Evolutionary conservation across 2,329 filamentous ascomycete species (phyloP), one percentile per base, ranked within the genome.

Genomic region (Sarocladiaceae sp.): DNA sequence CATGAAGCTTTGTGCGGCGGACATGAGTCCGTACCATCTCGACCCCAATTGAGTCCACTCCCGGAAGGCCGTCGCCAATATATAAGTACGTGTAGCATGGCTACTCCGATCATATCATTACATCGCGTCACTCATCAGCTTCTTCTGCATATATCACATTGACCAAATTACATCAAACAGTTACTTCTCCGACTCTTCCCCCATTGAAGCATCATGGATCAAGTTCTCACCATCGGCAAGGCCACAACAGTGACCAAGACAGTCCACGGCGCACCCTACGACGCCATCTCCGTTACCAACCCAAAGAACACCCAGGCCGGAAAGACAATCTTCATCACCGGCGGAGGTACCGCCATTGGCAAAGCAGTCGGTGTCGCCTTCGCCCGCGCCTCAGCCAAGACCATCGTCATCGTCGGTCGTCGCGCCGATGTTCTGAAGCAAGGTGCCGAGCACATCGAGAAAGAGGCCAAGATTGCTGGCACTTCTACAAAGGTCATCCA

Each of bases 301-400:
- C 65, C 69, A 0, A 66, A 70, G 54, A 59, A 76, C 6, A 69
- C 64, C 4, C 71, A 76, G 44, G 58, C 62, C 1, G 72, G 72
- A n/a, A 61, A 64, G 17, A 83, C 76, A 0, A 79, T 87, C 5
- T 71, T 90, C 8, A 81, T 90, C 61, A 86, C 82, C 1, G 86
- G 86, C 36, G 83, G 78, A n/a, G 79, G 80, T 1, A 77, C 75
- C 0, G 84, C 86, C 25, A 82, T 90, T 44, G 86, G 86, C 1
- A 79, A 82, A 52, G 79, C 82, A 1, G 78, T 86, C 13, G 84
- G 84, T 2, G 73, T 76, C 46, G 71, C 83, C 44, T 89, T 76
- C 56, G 64, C 68, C 10, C 53, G 59, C 1, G 76, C 76, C 0
- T 64, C 64, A 0, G 70, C 72, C 7, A 50, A 62, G 2, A 60